Evolutionary conservation across 495 filamentous ascomycete genomes (phyloP), one percentile per base, ranked within the genome.

Genomic region (Penicillium canariense): DNA sequence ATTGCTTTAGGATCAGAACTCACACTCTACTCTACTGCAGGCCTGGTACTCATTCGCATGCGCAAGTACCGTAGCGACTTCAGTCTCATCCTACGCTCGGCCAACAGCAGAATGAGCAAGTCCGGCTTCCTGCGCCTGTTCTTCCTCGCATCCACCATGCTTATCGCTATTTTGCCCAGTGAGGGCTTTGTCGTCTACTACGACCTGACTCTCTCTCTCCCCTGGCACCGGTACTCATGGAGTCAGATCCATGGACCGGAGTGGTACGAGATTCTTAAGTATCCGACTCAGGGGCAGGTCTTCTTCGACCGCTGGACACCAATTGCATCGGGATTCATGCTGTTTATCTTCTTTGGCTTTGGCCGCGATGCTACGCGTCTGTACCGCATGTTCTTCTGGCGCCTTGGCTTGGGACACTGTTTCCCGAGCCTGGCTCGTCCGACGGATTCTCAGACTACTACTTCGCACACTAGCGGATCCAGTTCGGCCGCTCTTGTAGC

Each of bases 281-380:
- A 87, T 2, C 84, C 84, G 0, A 81, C 82, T 9, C 60, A 75
- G 50, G 74, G 82, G 25, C 39, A 71, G 0, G 72, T 85, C 14
- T 68, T 81, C 54, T 81, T 83, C 56, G 82, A 89, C 62, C 79
- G 82, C 40, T 97, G 87, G 84, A 80, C 87, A 31, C 70, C 84
- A 8, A 77, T 89, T 47, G 72, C 73, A 1, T 72, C 81, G 1
- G 81, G 81, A 0, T 75, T 86, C 40, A 56, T 84, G 42, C 75
- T 90, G 12, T 89, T 95, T 58, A 50, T 83, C 32, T 87, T 91
- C 75, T 96, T 96, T 62, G 94, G 94, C 26, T 81, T 87, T 14
- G 91, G 89, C 14, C 75, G 73, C 18, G 93, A 96, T 52, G 89
- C 88, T 4, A 69, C 80, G n/a, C 78, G 78, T 39, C 83, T 87